phyloP scores from a whole-genome alignment of 345 rosid genomes.

The Sisymbrium irio region DNA sequence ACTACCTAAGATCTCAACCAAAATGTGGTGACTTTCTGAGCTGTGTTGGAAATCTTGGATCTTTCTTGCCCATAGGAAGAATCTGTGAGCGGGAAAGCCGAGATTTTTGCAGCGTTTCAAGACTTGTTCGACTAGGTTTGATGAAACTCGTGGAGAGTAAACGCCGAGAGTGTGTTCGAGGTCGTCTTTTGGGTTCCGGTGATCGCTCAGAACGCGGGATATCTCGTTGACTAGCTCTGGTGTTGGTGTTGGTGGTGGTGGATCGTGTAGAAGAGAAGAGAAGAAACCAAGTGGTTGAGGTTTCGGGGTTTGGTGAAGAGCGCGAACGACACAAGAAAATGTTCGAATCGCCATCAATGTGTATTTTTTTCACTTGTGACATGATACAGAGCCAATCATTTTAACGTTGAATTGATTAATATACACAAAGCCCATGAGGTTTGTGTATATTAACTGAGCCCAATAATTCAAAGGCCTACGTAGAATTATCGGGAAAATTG shows the following conservation, averaged over 20 bases:
- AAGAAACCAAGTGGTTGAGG: constrained; percentile 9
- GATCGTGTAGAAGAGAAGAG: constrained; percentile 25
- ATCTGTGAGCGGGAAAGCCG: constrained; percentile 77
- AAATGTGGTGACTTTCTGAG: constrained; percentile 52
- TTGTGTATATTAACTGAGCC: no score
- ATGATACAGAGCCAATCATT: no score
- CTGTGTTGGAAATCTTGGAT: constrained; percentile 62
- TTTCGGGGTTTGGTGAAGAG: constrained; percentile 25
- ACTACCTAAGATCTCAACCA: constrained; percentile 68
- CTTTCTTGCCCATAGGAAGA: constrained; percentile 83
- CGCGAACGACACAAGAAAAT: constrained; percentile 29
- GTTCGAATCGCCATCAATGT: constrained; percentile 38
- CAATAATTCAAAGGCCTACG: no score
- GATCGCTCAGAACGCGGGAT: constrained; percentile 74
- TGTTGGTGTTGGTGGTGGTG: constrained; percentile 26
- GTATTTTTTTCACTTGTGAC: no score
- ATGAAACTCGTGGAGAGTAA: constrained; percentile 51
- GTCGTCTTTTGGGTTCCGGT: constrained; percentile 72
- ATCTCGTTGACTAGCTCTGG: constrained; percentile 59
- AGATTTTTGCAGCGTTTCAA: constrained; percentile 80
- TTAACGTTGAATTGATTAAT: no score
- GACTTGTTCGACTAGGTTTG: constrained; percentile 68
- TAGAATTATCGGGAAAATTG: no score
- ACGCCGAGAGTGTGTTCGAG: constrained; percentile 50
- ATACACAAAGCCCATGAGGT: no score